Conservation (phyloP, 2,329 filamentous ascomycete species). For the Celoporthe dispersa region DNA sequence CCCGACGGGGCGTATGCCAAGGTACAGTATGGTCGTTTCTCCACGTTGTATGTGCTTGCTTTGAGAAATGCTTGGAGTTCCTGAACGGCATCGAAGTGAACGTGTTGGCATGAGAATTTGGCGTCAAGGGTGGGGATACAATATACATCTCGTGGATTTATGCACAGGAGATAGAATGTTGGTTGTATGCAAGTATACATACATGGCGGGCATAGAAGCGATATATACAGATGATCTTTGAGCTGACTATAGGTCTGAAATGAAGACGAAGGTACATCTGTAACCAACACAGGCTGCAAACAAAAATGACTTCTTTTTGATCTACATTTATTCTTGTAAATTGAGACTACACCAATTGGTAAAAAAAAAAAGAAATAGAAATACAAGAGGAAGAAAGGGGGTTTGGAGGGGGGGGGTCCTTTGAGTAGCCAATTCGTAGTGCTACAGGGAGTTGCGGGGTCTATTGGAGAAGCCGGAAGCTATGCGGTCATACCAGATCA, state of each 20-base stretch:
- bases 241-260: background rate
- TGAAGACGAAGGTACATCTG: background rate
- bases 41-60: background rate
- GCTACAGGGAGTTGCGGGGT: background rate
- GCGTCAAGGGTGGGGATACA: constrained; percentile 6
- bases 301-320: background rate
- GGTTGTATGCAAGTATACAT: background rate
- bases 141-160: background rate
- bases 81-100: background rate
- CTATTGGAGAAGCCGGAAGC: background rate
- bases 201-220: background rate
- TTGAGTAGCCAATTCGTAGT: background rate
- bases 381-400: background rate
- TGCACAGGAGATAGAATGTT: background rate
- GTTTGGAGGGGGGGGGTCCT: no score
- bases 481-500: constrained; percentile 26
- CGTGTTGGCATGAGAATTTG: constrained; percentile 11
- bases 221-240: background rate
- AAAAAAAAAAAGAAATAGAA: background rate
- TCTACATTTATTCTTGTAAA: background rate
- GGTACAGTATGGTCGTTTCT: background rate
- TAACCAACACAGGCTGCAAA: background rate
- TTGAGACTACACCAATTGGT: background rate
- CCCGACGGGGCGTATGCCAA: background rate
- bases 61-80: background rate